Percentiles rank a stretch among this genome's conserved stretches.
Evolutionary conservation across 257 asterid genomes (phyloP).

Genomic region (Jacaranda copaia): DNA sequence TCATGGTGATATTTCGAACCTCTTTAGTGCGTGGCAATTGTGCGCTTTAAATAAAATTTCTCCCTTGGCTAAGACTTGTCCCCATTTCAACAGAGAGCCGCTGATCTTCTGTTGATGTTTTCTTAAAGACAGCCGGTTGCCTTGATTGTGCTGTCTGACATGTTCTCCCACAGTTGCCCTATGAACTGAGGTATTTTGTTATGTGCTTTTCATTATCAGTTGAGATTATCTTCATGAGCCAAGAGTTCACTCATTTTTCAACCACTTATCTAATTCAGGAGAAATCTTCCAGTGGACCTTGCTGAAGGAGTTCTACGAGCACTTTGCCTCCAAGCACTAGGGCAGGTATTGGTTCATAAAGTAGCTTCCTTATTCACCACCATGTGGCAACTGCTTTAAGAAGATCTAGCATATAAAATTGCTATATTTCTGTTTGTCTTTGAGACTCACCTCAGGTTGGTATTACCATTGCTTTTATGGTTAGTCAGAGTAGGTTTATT

Average conservation of each 20-base stretch:
- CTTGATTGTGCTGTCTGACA: constrained; percentile 95
- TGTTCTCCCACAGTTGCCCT: constrained; percentile 86
- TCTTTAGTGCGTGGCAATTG: not conserved
- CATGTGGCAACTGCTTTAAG: constrained; percentile 14
- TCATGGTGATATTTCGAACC: not conserved
- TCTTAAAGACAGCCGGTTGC: constrained; percentile 96
- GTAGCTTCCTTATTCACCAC: constrained; percentile 18
- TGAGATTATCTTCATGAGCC: constrained; percentile 18
- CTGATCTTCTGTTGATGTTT: constrained; percentile 84
- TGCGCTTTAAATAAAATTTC: constrained; percentile 34
- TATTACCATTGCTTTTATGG: too few relatives aligned
- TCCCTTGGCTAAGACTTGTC: constrained; percentile 15
- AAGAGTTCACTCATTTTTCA: constrained; percentile 35
- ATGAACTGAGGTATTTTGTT: constrained; percentile 73
- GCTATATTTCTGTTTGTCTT: not conserved
- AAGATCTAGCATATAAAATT: not conserved
- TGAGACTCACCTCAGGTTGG: not conserved
- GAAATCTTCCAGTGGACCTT: constrained; percentile 92
- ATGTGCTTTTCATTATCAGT: constrained; percentile 31
- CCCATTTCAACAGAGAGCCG: constrained; percentile 75
- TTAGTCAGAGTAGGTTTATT: too few relatives aligned
- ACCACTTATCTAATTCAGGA: constrained; percentile 54
- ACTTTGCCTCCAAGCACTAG: constrained; percentile 94
- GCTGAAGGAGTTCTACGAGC: constrained; percentile 97
- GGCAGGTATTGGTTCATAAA: constrained; percentile 70